Evolutionary conservation across 768 basidiomycete species (phyloP).

Genomic region (Leccinum subgranulosum): DNA sequence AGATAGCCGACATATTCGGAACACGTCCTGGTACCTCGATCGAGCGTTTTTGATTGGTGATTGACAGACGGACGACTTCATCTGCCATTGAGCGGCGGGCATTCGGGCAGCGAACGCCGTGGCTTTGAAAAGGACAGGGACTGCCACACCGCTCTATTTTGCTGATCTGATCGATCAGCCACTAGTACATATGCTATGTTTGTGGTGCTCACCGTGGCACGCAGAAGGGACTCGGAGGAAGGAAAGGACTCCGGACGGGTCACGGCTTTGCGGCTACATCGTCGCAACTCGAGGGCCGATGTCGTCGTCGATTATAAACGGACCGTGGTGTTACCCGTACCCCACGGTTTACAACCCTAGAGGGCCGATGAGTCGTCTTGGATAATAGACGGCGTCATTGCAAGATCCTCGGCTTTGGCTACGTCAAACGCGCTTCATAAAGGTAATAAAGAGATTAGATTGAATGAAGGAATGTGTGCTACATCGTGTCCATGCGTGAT

Average conservation of each 20-base stretch:
- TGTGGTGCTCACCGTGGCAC: too few relatives aligned
- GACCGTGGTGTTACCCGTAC: too few relatives aligned
- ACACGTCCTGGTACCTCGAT: not conserved
- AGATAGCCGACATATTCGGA: not conserved
- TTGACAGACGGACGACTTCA: not conserved
- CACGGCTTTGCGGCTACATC: too few relatives aligned
- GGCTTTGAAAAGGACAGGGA: not conserved
- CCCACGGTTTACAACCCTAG: too few relatives aligned
- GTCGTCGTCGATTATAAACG: too few relatives aligned
- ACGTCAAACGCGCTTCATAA: not conserved
- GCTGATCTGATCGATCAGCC: too few relatives aligned
- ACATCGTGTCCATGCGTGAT: not conserved
- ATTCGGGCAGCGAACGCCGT: not conserved
- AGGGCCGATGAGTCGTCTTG: too few relatives aligned
- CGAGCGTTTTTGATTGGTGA: not conserved
- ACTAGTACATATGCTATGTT: too few relatives aligned
- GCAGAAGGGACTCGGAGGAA: too few relatives aligned
- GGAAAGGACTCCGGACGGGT: too few relatives aligned
- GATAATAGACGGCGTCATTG: not conserved
- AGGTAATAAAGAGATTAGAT: not conserved
- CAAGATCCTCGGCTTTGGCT: not conserved
- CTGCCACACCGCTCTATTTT: not conserved
- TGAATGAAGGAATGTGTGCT: not conserved
- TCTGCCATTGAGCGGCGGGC: not conserved
- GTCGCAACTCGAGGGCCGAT: too few relatives aligned